Evolutionary conservation across 495 filamentous ascomycete genomes (phyloP).

Genomic region (Penicillium simplicissimum): DNA sequence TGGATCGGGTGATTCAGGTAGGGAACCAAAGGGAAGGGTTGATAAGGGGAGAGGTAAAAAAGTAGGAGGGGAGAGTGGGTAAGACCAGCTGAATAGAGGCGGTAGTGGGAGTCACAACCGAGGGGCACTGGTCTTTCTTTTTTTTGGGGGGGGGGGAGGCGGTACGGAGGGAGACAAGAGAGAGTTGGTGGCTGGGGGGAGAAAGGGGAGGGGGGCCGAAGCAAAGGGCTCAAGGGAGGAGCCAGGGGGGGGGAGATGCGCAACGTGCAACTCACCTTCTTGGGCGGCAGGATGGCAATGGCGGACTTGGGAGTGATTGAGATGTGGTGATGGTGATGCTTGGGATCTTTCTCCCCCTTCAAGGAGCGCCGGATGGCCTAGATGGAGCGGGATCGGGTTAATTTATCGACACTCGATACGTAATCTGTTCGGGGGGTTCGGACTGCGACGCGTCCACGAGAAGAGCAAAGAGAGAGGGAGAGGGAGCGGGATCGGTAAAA

Average conservation of each 20-base stretch:
- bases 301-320: conserved; percentile 91
- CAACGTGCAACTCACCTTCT: conserved; percentile 67
- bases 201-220: conserved; percentile 14
- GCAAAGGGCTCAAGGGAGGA: neutral
- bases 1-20: neutral
- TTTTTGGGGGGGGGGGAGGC: neutral
- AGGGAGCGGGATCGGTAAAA: conserved; percentile 2
- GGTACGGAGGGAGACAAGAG: conserved; percentile 8
- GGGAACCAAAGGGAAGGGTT: neutral
- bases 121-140: neutral
- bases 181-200: conserved; percentile 11
- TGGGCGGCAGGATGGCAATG: conserved; percentile 92
- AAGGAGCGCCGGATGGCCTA: conserved; percentile 83
- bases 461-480: conserved; percentile 15
- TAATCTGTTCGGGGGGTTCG: conserved; percentile 15
- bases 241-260: conserved; percentile 7
- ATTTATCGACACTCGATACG: conserved; percentile 17
- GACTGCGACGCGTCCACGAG: conserved; percentile 1
- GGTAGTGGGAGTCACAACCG: conserved; percentile 4
- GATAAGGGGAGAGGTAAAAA: neutral
- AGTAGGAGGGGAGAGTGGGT: conserved; percentile 1
- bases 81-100: neutral
- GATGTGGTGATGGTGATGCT: conserved; percentile 75
- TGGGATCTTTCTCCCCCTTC: conserved; percentile 79
- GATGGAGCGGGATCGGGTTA: conserved; percentile 17